Base-by-base conservation (phyloP, 73 alveolate species). In the Strombidium stylifer region DNA sequence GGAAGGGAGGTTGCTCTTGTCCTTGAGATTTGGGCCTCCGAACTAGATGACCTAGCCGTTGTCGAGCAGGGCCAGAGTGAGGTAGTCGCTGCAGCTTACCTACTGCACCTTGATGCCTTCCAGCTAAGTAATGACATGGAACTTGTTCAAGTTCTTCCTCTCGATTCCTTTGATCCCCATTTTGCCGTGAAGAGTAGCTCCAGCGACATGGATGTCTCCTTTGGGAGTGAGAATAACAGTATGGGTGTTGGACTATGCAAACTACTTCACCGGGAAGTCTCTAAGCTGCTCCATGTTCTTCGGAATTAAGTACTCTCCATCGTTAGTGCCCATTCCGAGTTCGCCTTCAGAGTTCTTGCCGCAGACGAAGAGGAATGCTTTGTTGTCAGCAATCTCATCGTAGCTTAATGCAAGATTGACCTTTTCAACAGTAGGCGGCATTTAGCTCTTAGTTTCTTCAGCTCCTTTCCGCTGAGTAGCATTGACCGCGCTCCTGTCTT, bases 331-430 rank as follows among this genome's bases (percentile, higher is more conserved):
- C 35, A 96, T 56, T 3, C 98, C 94, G 14, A 93, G 85, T 78
- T 93, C 99, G 20, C 99, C 98, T 51, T 86, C 91, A 80, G 82
- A 67, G 67, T 96, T 96, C 78, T 94, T 94, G 39, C 99, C 98
- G 97, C 97, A 95, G 18, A 94, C 91, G 84, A 87, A 90, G 11
- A 90, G 82, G 60, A 42, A 85, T 19, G 91, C 89, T 31, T 66
- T 66, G 37, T 67, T 67, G 23, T 51, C 31, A 4, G 32, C 21
- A n/a, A 46, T 69, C 15, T 69, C 60, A 5, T 51, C 58, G 1
- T 30, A 46, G n/a, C 39, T 15, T 69, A 42, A 15, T 14, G 11
- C 61, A 5, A 39, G 20, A 11, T 23, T 15, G 11, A 49, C 12
- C 15, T 35, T 35, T 35, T 12, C 45, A 10, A 8, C 12, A 35